A percentile compares a stretch with the other conserved stretches of the same genome.
Evolutionary conservation across 176 grass and related monocot species (phyloP).

Genomic region (Elaeis guineensis): DNA sequence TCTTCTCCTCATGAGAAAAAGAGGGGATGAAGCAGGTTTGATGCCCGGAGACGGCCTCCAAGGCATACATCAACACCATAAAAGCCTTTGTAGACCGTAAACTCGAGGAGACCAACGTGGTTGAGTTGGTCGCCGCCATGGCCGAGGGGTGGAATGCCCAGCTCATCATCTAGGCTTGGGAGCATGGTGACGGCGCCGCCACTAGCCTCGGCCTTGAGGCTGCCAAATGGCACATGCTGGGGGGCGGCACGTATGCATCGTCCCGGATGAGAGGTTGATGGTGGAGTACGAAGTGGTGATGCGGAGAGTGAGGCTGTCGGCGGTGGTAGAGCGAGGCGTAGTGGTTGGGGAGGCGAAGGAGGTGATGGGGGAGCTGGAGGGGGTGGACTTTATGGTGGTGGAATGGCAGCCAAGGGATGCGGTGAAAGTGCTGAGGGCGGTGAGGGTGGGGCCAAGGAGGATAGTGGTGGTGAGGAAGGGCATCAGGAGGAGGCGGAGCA

Average conservation of each 20-base stretch:
- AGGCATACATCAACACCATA: conserved; percentile 55
- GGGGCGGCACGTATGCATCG: conserved; percentile 17
- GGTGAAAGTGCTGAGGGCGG: conserved; percentile 25
- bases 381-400: conserved; percentile 61
- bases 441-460: conserved; percentile 40
- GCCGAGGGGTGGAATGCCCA: conserved; percentile 58
- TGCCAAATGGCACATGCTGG: conserved; percentile 6
- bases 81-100: conserved; percentile 13
- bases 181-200: neutral
- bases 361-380: conserved; percentile 39
- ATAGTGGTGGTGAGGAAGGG: conserved; percentile 56
- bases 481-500: neutral
- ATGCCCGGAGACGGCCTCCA: conserved; percentile 51
- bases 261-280: conserved; percentile 2
- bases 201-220: conserved; percentile 35
- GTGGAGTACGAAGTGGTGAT: neutral
- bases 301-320: conserved; percentile 3
- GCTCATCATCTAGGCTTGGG: conserved; percentile 57
- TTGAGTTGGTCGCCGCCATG: conserved; percentile 64
- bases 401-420: conserved; percentile 42
- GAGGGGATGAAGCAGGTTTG: conserved; percentile 57
- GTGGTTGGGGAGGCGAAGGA: conserved; percentile 21
- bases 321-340: conserved; percentile 13
- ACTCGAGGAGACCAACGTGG: conserved; percentile 20
- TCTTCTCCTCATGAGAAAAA: no score